These are phyloP conservation scores for Dalbergia cochinchinensis DNA, from an alignment of 306 rosid genomes.

Conservation along the genomic window DNA sequence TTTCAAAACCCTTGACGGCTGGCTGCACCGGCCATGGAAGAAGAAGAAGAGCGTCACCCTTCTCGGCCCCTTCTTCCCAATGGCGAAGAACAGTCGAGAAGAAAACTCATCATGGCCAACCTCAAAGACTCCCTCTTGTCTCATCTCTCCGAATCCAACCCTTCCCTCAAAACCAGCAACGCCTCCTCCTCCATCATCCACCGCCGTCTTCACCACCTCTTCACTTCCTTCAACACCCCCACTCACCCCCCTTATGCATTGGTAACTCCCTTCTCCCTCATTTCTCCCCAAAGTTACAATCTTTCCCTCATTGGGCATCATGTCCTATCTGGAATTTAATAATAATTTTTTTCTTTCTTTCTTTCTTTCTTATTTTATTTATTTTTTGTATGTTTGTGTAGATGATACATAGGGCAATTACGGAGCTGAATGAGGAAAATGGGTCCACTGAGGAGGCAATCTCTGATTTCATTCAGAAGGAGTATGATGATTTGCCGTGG, in stretches of 20 bases:
- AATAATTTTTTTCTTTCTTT: neutral
- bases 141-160: neutral
- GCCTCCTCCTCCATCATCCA: slow-evolving; percentile 17
- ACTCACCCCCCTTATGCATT: slow-evolving; percentile 52
- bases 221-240: slow-evolving; percentile 44
- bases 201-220: slow-evolving; percentile 27
- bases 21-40: neutral
- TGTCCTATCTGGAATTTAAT: neutral
- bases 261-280: slow-evolving; percentile 9
- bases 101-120: neutral
- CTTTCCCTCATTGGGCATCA: neutral
- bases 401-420: slow-evolving; percentile 56
- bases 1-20: slow-evolving; percentile 18
- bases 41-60: neutral
- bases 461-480: slow-evolving; percentile 40
- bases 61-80: neutral
- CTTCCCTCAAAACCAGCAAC: neutral
- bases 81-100: neutral
- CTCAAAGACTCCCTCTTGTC: slow-evolving; percentile 37
- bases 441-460: slow-evolving; percentile 52
- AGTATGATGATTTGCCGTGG: slow-evolving; percentile 52
- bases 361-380: too few relatives aligned
- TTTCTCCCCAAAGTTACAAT: neutral
- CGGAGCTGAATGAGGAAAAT: slow-evolving; percentile 24
- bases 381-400: slow-evolving; percentile 11